A percentile compares a stretch with the other conserved stretches of the same genome.
Evolutionary conservation across 352 stramenopile species (phyloP).

Genomic region (Achlya hypogyna): DNA sequence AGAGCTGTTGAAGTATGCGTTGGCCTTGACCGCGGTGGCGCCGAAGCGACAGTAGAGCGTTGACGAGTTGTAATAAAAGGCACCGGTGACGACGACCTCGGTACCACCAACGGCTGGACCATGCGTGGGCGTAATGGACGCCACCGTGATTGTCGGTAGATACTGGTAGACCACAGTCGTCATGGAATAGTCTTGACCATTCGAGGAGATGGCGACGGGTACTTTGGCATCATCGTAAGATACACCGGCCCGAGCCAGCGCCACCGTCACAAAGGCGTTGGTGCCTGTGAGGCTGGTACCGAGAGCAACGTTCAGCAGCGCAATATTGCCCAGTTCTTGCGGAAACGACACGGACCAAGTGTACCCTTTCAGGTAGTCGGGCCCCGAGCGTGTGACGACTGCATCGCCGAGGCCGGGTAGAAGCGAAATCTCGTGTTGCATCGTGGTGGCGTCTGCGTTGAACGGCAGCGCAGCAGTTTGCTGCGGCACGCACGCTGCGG

Average conservation of each 20-base stretch:
- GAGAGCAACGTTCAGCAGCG: slow-evolving; percentile 22
- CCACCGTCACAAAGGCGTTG: slow-evolving; percentile 22
- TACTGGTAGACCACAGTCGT: slow-evolving; percentile 37
- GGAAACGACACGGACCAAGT: slow-evolving; percentile 36
- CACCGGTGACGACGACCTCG: slow-evolving; percentile 29
- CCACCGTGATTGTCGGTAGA: slow-evolving; percentile 28
- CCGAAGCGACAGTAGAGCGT: slow-evolving; percentile 52
- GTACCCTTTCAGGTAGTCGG: slow-evolving; percentile 29
- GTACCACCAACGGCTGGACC: slow-evolving; percentile 54
- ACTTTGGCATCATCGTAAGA: slow-evolving; percentile 19
- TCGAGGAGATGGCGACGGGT: slow-evolving; percentile 16
- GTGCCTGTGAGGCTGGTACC: slow-evolving; percentile 14
- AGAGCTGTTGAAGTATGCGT: slow-evolving; percentile 49
- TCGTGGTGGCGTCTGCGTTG: slow-evolving; percentile 34
- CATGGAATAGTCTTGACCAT: slow-evolving; percentile 28
- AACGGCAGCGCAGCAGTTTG: slow-evolving; percentile 33
- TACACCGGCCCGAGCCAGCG: slow-evolving; percentile 18
- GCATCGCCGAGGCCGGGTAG: slow-evolving; percentile 21
- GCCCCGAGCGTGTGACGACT: slow-evolving; percentile 27
- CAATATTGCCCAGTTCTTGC: slow-evolving; percentile 26
- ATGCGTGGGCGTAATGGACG: slow-evolving; percentile 28
- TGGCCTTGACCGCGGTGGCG: slow-evolving; percentile 30
- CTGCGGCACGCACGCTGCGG: slow-evolving; percentile 36
- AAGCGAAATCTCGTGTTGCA: slow-evolving; percentile 34
- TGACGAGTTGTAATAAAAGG: slow-evolving; percentile 18